phyloP scores from a whole-genome alignment of 371 early-diverging fungal genomes.

The Zopfochytrium polystomum region DNA sequence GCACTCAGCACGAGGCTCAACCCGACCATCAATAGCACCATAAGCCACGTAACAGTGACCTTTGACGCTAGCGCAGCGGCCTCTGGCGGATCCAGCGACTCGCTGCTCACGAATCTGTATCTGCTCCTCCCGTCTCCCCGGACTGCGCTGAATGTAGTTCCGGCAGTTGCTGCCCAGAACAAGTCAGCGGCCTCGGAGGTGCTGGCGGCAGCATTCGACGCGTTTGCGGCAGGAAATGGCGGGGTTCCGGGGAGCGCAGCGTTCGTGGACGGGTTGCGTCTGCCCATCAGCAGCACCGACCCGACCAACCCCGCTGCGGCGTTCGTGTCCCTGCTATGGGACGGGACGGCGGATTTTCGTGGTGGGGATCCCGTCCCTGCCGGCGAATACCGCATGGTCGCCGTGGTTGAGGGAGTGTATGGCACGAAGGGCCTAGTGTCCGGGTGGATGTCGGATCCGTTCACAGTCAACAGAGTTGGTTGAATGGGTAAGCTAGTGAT shows the following conservation, averaged over 20 bases:
- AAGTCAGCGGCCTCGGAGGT: not conserved
- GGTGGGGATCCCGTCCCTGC: not conserved
- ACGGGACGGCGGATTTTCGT: conserved; percentile 10
- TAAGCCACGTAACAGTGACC: not conserved
- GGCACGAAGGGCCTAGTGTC: not conserved
- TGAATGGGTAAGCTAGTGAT: too few species aligned
- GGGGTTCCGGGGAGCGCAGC: not conserved
- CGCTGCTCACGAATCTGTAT: conserved; percentile 11
- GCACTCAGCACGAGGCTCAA: not conserved
- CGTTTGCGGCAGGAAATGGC: not conserved
- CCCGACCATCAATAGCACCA: not conserved
- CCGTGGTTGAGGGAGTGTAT: conserved; percentile 5
- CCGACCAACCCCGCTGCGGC: not conserved
- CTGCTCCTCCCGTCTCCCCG: conserved; percentile 11
- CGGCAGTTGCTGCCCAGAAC: not conserved
- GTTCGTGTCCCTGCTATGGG: conserved; percentile 10
- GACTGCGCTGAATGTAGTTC: conserved; percentile 2
- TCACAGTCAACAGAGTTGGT: not conserved
- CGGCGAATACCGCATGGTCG: not conserved
- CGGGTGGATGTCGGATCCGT: not conserved
- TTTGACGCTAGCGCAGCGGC: not conserved
- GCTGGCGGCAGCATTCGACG: not conserved
- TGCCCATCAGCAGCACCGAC: not conserved
- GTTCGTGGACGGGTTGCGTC: conserved; percentile 10
- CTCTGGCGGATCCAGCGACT: not conserved